Evolutionary conservation across 2,329 filamentous ascomycete genomes (phyloP), one percentile per base, ranked within the genome.

Genomic region (Aspergillus tanneri): DNA sequence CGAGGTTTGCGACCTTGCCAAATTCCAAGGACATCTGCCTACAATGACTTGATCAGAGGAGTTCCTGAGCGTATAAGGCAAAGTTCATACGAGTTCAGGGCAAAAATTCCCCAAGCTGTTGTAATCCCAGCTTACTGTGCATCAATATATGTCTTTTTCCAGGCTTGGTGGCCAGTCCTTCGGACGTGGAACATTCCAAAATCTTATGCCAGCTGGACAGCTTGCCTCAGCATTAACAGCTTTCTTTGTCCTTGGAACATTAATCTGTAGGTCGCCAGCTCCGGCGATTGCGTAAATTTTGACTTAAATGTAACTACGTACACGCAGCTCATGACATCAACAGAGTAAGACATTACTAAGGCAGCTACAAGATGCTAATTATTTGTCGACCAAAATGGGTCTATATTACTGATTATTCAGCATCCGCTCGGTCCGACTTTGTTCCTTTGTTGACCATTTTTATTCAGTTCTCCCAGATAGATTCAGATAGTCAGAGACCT

Each of bases 81-180:
- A 7, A 23, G 28, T 9, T 23, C 10, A 30, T 53, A 69, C 66
- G 54, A 55, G 42, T 65, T 67, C 46, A 67, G 34, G 24, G 59
- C 59, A 19, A 60, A 67, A 11, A 69, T 46, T 5, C 59, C 62
- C 62, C 63, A 68, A 11, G 65, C 60, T 18, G 65, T 65, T n/a
- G 55, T 55, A 21, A 57, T 49, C 25, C 54, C 47, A 27, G 57
- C 54, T 44, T 49, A 57, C 48, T 60, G 47, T 51, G 57, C 53
- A n/a, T 57, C 55, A 4, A 47, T 34, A 3, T 56, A 43, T 21
- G 53, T 50, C 12, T 35, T 21, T 14, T 55, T 34, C 45, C 51
- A 49, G 18, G 44, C 18, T 18, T 24, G 25, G 42, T 41, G 47
- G 18, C 43, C 25, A 19, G 51, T 39, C 30, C 44, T 48, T 12